These are phyloP conservation scores for Phlebopus sp. DNA, from an alignment of 1,284 basidiomycete species.

Conservation along the genomic window DNA sequence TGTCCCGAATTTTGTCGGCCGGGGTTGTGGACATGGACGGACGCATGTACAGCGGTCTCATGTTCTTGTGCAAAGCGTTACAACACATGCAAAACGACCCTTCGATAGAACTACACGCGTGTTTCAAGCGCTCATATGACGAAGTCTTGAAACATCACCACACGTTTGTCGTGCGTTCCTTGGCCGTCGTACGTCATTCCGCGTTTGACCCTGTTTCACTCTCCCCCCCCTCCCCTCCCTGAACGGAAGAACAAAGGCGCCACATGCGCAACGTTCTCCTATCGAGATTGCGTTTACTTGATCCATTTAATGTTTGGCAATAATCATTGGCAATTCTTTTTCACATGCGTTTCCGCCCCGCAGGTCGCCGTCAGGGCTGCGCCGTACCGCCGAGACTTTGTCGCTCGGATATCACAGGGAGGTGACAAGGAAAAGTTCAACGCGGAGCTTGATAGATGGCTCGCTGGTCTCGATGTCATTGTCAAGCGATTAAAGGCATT, in stretches of 20 bases:
- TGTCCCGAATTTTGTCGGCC: too few species aligned
- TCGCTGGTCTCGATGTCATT: conserved; percentile 72
- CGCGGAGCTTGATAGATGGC: conserved; percentile 76
- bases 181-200: conserved; percentile 72
- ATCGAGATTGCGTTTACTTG: too few species aligned
- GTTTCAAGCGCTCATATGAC: conserved; percentile 89
- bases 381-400: conserved; percentile 86
- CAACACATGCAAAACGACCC: conserved; percentile 72
- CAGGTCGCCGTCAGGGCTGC: conserved; percentile 94
- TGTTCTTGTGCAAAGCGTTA: conserved; percentile 53
- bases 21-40: too few species aligned
- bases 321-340: not conserved
- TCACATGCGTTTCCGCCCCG: conserved; percentile 2
- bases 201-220: conserved; percentile 1
- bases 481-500: conserved; percentile 67
- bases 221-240: conserved; percentile 3
- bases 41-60: conserved; percentile 25
- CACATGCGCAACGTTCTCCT: too few species aligned
- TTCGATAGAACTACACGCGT: conserved; percentile 70
- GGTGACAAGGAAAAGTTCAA: conserved; percentile 75
- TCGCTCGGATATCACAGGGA: conserved; percentile 81
- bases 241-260: not conserved
- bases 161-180: conserved; percentile 77
- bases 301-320: too few species aligned
- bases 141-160: conserved; percentile 81